Evolutionary conservation across 2,329 filamentous ascomycete genomes (phyloP), one percentile per base, ranked within the genome.

Genomic region (Atkinsonella texensis): DNA sequence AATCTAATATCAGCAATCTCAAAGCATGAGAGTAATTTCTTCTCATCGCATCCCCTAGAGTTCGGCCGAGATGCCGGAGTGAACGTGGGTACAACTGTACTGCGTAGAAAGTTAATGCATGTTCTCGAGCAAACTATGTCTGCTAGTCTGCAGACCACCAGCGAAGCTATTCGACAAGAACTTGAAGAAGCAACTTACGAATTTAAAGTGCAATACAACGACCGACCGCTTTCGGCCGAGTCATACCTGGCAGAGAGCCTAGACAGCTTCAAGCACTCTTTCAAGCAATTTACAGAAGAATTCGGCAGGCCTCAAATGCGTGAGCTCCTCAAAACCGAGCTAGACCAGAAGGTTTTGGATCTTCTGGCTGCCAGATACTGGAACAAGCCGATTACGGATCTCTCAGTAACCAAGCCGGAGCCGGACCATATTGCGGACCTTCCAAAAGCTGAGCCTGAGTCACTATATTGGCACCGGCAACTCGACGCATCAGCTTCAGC

Each of bases 171-270:
- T 58, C 85, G 85, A 55, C 89, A 95, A 65, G 93, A 98, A 66
- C 80, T 98, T 0, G 91, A 96, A 62, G 93, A 98, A 68, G 90
- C 93, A 3, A 91, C 88, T 0, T 98, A 98, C 63, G 91, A 98
- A 68, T 98, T 95, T 76, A 98, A 98, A 67, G 93, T 98, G 5
- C 94, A 98, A 67, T 98, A 98, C 71, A 98, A 98, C 62, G 93
- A 98, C 65, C 83, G 93, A 7, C 89, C 91, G 1, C 74, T 98
- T 38, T 95, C 89, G 48, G 93, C 93, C 2, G 93, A 98, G 65
- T 95, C 91, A 4, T 98, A 98, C 64, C 79, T 98, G 40, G 93
- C 93, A 2, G 93, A 97, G 67, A 95, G 87, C 58, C 73, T 98
- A 3, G 93, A 98, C 66, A 84, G 85, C 18, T 97, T 98, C 77